phyloP scores from a whole-genome alignment of 1,139 yeast species.

The Candida dubliniensis region DNA sequence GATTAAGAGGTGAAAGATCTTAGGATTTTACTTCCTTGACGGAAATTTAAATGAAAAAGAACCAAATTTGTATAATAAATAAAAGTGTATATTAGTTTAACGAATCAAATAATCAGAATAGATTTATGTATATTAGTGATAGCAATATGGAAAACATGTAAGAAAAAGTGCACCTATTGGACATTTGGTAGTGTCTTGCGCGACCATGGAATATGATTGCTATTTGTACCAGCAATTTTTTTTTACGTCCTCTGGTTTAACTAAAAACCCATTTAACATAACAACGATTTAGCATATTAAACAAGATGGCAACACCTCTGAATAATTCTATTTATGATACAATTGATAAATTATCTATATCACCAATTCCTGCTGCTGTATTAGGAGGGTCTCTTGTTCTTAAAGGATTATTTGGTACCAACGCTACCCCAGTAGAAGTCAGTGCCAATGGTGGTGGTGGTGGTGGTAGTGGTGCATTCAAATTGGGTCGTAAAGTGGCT shows the following conservation, averaged over 20 bases:
- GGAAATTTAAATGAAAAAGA: too few species aligned
- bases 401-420: constrained; percentile 9
- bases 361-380: constrained; percentile 16
- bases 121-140: not conserved
- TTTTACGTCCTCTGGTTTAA: not conserved
- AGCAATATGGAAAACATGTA: too few species aligned
- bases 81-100: constrained; percentile 11
- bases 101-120: constrained; percentile 1
- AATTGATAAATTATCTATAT: constrained; percentile 12
- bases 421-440: constrained; percentile 1
- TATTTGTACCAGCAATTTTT: too few species aligned
- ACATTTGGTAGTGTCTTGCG: constrained; percentile 1
- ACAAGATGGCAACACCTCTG: not conserved
- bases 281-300: not conserved
- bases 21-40: constrained; percentile 25
- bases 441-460: constrained; percentile 10
- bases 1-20: constrained; percentile 97
- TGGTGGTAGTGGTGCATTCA: constrained; percentile 6
- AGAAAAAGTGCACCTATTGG: too few species aligned
- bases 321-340: constrained; percentile 2
- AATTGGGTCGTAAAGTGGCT: constrained; percentile 9
- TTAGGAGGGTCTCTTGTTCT: constrained; percentile 14
- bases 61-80: not conserved
- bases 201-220: too few species aligned
- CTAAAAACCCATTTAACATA: too few species aligned